Percentiles rank a stretch among this genome's conserved stretches.
Evolutionary conservation across 306 rosid species (phyloP).

Genomic region (Vicia sativa): DNA sequence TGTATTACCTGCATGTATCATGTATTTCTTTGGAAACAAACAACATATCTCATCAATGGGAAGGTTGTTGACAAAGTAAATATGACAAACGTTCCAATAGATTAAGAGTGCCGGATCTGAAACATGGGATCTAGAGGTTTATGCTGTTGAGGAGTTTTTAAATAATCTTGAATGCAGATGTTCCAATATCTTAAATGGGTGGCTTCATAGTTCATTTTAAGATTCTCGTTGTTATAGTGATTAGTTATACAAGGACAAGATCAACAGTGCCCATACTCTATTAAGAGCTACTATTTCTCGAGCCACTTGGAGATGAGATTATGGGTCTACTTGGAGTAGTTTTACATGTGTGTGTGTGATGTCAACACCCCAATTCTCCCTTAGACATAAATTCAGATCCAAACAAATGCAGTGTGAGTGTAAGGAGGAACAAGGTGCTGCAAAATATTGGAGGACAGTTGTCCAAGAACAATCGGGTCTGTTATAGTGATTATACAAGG

Average conservation of each 20-base stretch:
- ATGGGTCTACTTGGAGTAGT: conserved; percentile 13
- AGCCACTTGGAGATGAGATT: conserved; percentile 27
- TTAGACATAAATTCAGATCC: conserved; percentile 23
- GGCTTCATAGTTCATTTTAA: conserved; percentile 18
- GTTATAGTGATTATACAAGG: conserved; percentile 28
- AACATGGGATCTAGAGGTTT: conserved; percentile 23
- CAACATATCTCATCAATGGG: neutral
- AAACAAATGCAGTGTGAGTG: conserved; percentile 26
- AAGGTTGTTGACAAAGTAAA: conserved; percentile 28
- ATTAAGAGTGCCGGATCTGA: conserved; percentile 24
- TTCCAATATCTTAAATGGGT: conserved; percentile 3
- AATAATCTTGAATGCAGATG: conserved; percentile 12
- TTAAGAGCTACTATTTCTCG: conserved; percentile 18
- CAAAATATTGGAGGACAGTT: conserved; percentile 21
- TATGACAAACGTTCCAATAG: conserved; percentile 12
- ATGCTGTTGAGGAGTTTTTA: conserved; percentile 14
- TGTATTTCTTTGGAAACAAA: conserved; percentile 16
- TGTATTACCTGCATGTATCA: conserved; percentile 1
- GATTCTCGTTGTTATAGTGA: conserved; percentile 13
- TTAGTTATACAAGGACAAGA: conserved; percentile 18
- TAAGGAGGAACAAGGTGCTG: conserved; percentile 4
- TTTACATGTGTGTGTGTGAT: neutral
- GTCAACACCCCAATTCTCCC: conserved; percentile 20
- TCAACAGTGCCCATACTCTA: neutral
- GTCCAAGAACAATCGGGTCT: conserved; percentile 44